These are phyloP conservation scores for Beta vulgaris DNA, from an alignment of 148 eudicot species.

Conservation along the genomic window DNA sequence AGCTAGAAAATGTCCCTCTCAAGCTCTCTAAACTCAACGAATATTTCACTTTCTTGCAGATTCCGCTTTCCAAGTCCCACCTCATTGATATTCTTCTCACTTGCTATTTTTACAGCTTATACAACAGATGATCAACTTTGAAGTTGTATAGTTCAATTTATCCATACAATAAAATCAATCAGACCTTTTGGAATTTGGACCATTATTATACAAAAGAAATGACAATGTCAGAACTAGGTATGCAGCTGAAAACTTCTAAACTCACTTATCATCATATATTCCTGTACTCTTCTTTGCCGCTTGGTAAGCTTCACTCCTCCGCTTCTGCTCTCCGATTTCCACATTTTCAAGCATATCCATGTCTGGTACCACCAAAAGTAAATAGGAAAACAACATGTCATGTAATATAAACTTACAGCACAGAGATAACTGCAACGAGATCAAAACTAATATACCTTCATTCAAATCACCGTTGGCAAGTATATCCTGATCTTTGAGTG, in stretches of 20 bases:
- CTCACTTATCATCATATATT: constrained; percentile 80
- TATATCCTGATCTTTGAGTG: constrained; percentile 94
- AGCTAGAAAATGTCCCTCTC: too few relatives aligned
- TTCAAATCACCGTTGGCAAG: constrained; percentile 87
- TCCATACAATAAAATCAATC: too few relatives aligned
- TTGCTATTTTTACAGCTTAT: background rate
- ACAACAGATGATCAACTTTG: background rate
- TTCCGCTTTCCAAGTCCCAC: background rate
- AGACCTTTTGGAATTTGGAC: too few relatives aligned
- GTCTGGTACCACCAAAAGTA: constrained; percentile 46
- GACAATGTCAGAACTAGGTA: background rate
- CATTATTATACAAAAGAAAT: too few relatives aligned
- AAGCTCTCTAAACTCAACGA: background rate
- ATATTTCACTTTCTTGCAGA: background rate
- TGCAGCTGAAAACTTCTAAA: background rate
- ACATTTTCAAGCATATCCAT: constrained; percentile 96
- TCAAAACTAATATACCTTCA: constrained; percentile 47
- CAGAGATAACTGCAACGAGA: background rate
- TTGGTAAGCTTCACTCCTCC: constrained; percentile 83
- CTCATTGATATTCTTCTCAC: background rate
- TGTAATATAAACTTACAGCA: background rate
- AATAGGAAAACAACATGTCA: background rate
- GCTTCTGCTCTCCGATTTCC: constrained; percentile 96
- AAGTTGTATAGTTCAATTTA: background rate
- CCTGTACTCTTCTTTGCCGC: constrained; percentile 82